Conservation (phyloP, 176 grass and related monocot species). For the Echinochloa phyllopogon region DNA sequence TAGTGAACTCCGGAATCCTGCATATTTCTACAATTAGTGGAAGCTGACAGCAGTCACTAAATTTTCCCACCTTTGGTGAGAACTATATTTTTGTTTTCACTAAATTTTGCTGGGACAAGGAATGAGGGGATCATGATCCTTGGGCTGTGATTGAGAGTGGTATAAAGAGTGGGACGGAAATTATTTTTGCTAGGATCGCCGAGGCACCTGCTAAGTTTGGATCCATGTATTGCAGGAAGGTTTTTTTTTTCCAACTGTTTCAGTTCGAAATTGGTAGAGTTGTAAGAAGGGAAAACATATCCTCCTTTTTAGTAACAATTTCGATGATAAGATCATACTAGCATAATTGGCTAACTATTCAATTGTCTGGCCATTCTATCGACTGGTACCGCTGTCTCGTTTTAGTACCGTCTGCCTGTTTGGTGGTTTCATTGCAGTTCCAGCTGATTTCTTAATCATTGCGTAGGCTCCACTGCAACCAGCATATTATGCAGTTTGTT, state of each 20-base stretch:
- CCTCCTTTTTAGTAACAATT: not conserved
- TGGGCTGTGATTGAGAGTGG: not conserved
- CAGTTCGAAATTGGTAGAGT: not conserved
- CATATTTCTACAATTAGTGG: not conserved
- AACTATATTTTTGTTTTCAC: no score
- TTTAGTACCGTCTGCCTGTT: not conserved
- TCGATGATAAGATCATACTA: not conserved
- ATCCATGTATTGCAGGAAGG: not conserved
- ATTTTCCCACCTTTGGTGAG: no score
- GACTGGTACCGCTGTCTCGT: not conserved
- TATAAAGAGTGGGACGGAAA: not conserved
- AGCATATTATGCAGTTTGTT: not conserved
- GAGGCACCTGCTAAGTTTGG: not conserved
- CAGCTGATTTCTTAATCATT: not conserved
- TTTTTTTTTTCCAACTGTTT: not conserved
- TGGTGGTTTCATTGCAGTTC: slow-evolving; percentile 9
- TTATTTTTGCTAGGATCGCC: not conserved
- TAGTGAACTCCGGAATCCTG: not conserved
- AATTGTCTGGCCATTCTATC: not conserved
- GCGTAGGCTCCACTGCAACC: not conserved
- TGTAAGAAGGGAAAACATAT: not conserved
- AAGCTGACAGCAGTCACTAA: no score
- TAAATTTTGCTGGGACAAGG: no score
- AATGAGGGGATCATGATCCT: no score
- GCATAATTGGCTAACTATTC: not conserved